A percentile compares a stretch with the other conserved stretches of the same genome.
phyloP scores from a whole-genome alignment of 164 flowering plant species.

The Santalum album region DNA sequence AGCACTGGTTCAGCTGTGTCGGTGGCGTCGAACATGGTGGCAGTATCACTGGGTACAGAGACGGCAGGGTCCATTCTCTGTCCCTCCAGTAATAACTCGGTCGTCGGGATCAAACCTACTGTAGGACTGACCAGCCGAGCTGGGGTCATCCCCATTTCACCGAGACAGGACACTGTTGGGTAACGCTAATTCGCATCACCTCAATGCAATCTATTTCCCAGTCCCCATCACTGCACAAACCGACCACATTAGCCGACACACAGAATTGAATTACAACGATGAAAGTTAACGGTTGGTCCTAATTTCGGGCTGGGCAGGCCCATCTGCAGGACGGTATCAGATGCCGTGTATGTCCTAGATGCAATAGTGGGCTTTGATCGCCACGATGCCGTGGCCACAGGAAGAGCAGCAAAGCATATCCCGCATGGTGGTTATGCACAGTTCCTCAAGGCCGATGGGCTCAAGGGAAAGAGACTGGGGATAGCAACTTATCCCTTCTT shows the following conservation, averaged over 20 bases:
- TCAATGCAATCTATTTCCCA: too few relatives aligned
- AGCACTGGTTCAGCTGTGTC: slow-evolving; percentile 38
- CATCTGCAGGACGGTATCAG: slow-evolving; percentile 62
- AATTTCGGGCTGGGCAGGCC: slow-evolving; percentile 32
- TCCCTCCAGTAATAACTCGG: slow-evolving; percentile 19
- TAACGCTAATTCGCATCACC: slow-evolving; percentile 6
- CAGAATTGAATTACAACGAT: too few relatives aligned
- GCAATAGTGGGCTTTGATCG: slow-evolving; percentile 55
- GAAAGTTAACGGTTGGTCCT: background rate
- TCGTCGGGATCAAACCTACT: slow-evolving; percentile 41
- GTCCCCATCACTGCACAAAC: too few relatives aligned
- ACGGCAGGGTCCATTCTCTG: slow-evolving; percentile 34
- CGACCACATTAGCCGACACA: too few relatives aligned
- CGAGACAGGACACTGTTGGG: slow-evolving; percentile 33
- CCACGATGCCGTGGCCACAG: slow-evolving; percentile 35
- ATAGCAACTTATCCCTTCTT: slow-evolving; percentile 24
- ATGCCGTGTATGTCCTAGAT: slow-evolving; percentile 63
- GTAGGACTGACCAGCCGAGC: slow-evolving; percentile 39
- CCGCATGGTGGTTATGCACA: slow-evolving; percentile 58
- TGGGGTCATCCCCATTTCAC: slow-evolving; percentile 28
- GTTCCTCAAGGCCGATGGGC: slow-evolving; percentile 46
- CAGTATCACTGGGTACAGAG: slow-evolving; percentile 32
- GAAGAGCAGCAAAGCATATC: slow-evolving; percentile 32
- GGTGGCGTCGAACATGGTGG: slow-evolving; percentile 32
- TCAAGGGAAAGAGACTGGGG: slow-evolving; percentile 55